These are phyloP conservation scores for Pisolithus sp. DNA, from an alignment of 768 basidiomycete species.

Conservation along the genomic window DNA sequence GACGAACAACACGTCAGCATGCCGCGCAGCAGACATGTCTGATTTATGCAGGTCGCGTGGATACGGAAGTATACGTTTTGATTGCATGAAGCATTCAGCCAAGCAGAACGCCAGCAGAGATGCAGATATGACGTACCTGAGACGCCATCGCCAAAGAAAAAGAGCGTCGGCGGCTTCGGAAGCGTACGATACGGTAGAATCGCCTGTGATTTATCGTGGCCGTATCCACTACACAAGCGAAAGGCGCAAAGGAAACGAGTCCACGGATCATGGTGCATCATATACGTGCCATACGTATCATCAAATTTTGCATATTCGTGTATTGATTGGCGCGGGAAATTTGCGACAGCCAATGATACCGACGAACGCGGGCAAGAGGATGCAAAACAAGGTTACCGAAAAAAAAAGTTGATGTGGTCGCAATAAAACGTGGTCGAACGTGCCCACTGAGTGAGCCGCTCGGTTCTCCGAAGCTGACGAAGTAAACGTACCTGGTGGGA, in stretches of 20 bases:
- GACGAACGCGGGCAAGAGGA: too few species aligned
- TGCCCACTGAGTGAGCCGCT: not conserved
- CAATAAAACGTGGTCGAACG: not conserved
- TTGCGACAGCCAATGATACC: too few species aligned
- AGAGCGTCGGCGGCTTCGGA: slow-evolving; percentile 55
- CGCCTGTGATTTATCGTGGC: slow-evolving; percentile 95
- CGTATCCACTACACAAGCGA: slow-evolving; percentile 54
- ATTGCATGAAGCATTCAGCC: not conserved
- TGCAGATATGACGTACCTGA: slow-evolving; percentile 53
- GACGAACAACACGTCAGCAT: slow-evolving; percentile 93
- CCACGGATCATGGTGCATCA: not conserved
- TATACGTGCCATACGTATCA: too few species aligned
- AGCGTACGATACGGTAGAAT: slow-evolving; percentile 62
- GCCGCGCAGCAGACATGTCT: slow-evolving; percentile 90
- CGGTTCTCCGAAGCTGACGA: not conserved
- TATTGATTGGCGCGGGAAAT: too few species aligned
- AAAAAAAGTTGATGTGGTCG: too few species aligned
- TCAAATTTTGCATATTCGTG: too few species aligned
- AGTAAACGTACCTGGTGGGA: slow-evolving; percentile 63
- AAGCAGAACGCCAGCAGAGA: not conserved
- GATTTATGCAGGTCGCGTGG: not conserved
- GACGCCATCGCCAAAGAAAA: slow-evolving; percentile 98
- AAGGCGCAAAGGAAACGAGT: not conserved
- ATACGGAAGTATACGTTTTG: too few species aligned
- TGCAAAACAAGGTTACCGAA: too few species aligned